Evolutionary conservation across 371 early-diverging fungal species (phyloP), one percentile per base, ranked within the genome.

Genomic region (Gilbertella persicaria): DNA sequence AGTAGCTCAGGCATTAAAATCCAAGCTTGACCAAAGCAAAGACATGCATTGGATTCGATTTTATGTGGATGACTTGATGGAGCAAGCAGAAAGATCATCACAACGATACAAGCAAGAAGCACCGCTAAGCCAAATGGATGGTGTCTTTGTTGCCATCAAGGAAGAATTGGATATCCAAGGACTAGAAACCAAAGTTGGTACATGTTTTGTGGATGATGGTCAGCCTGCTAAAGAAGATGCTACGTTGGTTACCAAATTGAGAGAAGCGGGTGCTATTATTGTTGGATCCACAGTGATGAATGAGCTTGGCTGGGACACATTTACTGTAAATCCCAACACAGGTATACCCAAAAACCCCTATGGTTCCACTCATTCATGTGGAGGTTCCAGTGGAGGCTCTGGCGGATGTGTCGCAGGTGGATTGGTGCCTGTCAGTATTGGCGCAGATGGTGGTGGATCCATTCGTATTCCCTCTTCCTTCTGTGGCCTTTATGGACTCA

Each of bases 391-490:
- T 30, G 87, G 90, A 37, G 92, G 90, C 2, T 72, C 74, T 24
- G 85, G 73, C 4, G 83, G 77, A 1, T 66, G 71, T 25, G 88
- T 91, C 14, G 82, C 75, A 5, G 66, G 80, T 19, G 87, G 88
- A 9, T 60, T 87, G 17, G 75, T 75, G 42, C 88, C 88, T 25
- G 74, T 90, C 36, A 81, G 81, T 30, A 76, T 91, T 45, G 92
- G 92, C 7, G 66, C 80, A 17, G 92, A 91, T 72, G 87, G 87
- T 9, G 92, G 92, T 41, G 92, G 92, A 20, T 85, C 85, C 3
- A 68, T 26, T 45, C 16, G 91, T 30, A 79, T 89, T 51, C 92
- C 92, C 4, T 67, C 88, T 0, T 50, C 88, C 0, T 85, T 82
- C 52, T 86, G 85, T 71, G 90, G 90, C 19, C 49, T 89, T 25